Evolutionary conservation across 2,329 filamentous ascomycete species (phyloP).

Genomic region (Ophiostoma ulmi): DNA sequence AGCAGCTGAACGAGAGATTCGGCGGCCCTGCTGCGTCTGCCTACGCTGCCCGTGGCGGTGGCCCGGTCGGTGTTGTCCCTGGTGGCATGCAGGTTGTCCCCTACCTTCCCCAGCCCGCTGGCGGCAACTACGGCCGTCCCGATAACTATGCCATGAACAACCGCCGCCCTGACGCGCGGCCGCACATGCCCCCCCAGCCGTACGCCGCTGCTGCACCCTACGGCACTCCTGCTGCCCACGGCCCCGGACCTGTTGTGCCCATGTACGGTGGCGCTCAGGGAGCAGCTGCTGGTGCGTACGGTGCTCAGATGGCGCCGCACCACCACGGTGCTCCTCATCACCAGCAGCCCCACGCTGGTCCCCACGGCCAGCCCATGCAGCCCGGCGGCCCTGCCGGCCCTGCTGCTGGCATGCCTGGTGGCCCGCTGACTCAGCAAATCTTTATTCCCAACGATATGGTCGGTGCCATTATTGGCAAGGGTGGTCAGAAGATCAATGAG

Average conservation of each 20-base stretch:
- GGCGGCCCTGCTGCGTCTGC: slow-evolving; percentile 95
- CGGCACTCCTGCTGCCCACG: slow-evolving; percentile 61
- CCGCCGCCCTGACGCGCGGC: slow-evolving; percentile 68
- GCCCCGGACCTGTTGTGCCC: slow-evolving; percentile 55
- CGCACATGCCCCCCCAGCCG: slow-evolving; percentile 67
- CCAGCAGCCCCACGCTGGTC: slow-evolving; percentile 62
- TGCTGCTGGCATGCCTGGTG: slow-evolving; percentile 63
- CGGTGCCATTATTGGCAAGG: slow-evolving; percentile 97
- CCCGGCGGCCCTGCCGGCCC: slow-evolving; percentile 42
- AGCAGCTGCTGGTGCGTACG: slow-evolving; percentile 62
- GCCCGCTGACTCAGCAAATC: slow-evolving; percentile 93
- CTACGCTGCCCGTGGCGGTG: slow-evolving; percentile 91
- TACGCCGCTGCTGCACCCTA: slow-evolving; percentile 63
- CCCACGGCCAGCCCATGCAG: slow-evolving; percentile 47
- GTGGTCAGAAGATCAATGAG: slow-evolving; percentile 98
- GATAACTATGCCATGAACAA: slow-evolving; percentile 63
- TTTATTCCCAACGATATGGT: slow-evolving; percentile 99
- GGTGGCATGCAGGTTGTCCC: slow-evolving; percentile 99
- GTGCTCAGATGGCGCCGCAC: slow-evolving; percentile 69
- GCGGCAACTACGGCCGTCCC: slow-evolving; percentile 85
- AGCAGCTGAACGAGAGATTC: slow-evolving; percentile 95
- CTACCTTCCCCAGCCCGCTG: slow-evolving; percentile 87
- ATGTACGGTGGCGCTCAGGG: slow-evolving; percentile 69
- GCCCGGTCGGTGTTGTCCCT: slow-evolving; percentile 85
- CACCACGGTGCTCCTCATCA: slow-evolving; percentile 61